Conservation (phyloP, 495 filamentous ascomycete genomes). For the Podospora comata region DNA sequence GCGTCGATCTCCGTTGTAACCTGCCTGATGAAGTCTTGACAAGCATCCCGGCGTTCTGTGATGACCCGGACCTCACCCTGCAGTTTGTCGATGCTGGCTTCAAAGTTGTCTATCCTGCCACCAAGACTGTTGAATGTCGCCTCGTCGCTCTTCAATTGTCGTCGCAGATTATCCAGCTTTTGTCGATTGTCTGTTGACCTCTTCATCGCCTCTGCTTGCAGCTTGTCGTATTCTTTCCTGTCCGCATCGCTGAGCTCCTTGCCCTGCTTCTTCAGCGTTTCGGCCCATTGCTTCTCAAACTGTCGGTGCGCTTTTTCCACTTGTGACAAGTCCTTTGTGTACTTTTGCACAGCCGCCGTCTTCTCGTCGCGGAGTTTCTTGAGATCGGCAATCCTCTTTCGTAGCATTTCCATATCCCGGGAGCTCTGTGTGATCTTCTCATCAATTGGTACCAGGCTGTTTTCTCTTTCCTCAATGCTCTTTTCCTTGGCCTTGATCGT, state of each 20-base stretch:
- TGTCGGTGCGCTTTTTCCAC: slow-evolving; percentile 87
- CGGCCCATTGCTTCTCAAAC: slow-evolving; percentile 84
- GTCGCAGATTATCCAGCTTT: slow-evolving; percentile 76
- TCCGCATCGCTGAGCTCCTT: slow-evolving; percentile 81
- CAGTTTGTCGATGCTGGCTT: slow-evolving; percentile 69
- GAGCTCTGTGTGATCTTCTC: slow-evolving; percentile 87
- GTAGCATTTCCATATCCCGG: slow-evolving; percentile 62
- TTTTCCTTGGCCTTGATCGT: slow-evolving; percentile 81
- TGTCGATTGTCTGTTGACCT: slow-evolving; percentile 77
- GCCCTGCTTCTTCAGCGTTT: slow-evolving; percentile 78
- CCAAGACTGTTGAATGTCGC: slow-evolving; percentile 82
- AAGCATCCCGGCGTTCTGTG: slow-evolving; percentile 59
- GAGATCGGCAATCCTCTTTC: slow-evolving; percentile 65
- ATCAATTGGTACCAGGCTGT: slow-evolving; percentile 79
- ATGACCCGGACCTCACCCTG: slow-evolving; percentile 69
- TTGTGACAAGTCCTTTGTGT: slow-evolving; percentile 73
- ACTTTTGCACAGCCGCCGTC: slow-evolving; percentile 58
- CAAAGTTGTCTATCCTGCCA: slow-evolving; percentile 74
- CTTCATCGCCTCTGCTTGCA: slow-evolving; percentile 82
- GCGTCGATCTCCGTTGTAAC: slow-evolving; percentile 72
- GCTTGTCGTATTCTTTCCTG: slow-evolving; percentile 81
- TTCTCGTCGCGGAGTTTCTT: slow-evolving; percentile 73
- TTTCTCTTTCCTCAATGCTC: slow-evolving; percentile 82
- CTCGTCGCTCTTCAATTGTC: slow-evolving; percentile 84
- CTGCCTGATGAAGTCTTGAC: slow-evolving; percentile 59